Evolutionary conservation across 2,329 filamentous ascomycete genomes (phyloP).

Genomic region (Pestalotiopsis sp.): DNA sequence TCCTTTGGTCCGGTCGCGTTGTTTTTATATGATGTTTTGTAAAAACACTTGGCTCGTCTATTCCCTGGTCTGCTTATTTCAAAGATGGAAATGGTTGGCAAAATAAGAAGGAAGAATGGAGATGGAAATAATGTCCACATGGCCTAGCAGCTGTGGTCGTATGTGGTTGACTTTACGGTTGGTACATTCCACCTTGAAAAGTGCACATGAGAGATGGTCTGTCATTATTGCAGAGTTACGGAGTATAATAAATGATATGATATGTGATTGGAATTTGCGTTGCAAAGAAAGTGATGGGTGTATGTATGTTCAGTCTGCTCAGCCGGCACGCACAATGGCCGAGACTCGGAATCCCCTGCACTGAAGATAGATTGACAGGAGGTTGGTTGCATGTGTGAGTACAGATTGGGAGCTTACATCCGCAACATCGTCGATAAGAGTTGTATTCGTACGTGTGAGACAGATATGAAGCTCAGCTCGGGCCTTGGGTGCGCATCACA

Average conservation of each 20-base stretch:
- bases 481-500: not conserved
- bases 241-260: not conserved
- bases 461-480: conserved; percentile 2
- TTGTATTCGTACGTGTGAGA: not conserved
- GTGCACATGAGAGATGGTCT: not conserved
- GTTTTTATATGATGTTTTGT: conserved; percentile 34
- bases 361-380: too few species aligned
- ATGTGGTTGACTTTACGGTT: not conserved
- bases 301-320: too few species aligned
- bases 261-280: not conserved
- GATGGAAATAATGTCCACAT: not conserved
- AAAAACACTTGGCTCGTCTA: conserved; percentile 34
- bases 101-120: not conserved
- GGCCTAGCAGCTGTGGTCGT: not conserved
- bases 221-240: not conserved
- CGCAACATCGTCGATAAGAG: not conserved
- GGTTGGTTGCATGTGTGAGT: too few species aligned
- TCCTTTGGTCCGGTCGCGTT: conserved; percentile 25
- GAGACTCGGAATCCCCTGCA: too few species aligned
- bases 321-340: too few species aligned
- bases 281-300: not conserved
- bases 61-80: conserved; percentile 26
- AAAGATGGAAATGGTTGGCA: not conserved
- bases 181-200: not conserved
- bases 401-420: not conserved